Evolutionary conservation across 192 early-diverging fungal genomes (phyloP).

Genomic region (Coemansia sp.): DNA sequence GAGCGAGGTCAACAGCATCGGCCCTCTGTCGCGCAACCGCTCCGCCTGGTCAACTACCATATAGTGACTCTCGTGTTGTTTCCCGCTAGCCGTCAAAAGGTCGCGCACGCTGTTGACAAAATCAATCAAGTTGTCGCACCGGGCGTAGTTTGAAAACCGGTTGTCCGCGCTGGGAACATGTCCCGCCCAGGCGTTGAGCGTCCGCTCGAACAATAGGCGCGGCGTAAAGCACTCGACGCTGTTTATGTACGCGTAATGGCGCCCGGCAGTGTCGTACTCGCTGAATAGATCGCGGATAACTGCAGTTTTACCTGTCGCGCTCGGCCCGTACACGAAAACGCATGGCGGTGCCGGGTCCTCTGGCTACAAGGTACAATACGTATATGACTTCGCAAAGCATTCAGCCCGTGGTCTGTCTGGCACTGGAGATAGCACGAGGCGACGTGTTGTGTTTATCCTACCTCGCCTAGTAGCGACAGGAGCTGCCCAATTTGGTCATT

Average conservation of each 20-base stretch:
- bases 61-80: constrained; percentile 28
- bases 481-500: constrained; percentile 41
- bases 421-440: background rate
- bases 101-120: constrained; percentile 61
- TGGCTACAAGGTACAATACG: constrained; percentile 6
- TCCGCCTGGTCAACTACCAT: constrained; percentile 82
- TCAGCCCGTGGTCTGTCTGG: background rate
- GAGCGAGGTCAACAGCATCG: constrained; percentile 69
- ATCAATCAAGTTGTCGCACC: constrained; percentile 72
- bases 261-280: constrained; percentile 23
- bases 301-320: constrained; percentile 64
- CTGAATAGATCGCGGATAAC: constrained; percentile 46
- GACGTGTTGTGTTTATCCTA: background rate
- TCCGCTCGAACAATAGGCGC: constrained; percentile 78
- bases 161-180: constrained; percentile 56
- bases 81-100: constrained; percentile 10
- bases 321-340: constrained; percentile 62
- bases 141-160: constrained; percentile 50
- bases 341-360: constrained; percentile 43
- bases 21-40: constrained; percentile 70
- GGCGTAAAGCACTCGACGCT: constrained; percentile 79
- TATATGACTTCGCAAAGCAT: too few species aligned
- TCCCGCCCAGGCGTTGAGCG: constrained; percentile 67
- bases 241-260: constrained; percentile 61
- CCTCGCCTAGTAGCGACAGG: constrained; percentile 34